These are phyloP conservation scores for Xylaria longipes DNA, from an alignment of 495 filamentous ascomycete species.

Conservation along the genomic window DNA sequence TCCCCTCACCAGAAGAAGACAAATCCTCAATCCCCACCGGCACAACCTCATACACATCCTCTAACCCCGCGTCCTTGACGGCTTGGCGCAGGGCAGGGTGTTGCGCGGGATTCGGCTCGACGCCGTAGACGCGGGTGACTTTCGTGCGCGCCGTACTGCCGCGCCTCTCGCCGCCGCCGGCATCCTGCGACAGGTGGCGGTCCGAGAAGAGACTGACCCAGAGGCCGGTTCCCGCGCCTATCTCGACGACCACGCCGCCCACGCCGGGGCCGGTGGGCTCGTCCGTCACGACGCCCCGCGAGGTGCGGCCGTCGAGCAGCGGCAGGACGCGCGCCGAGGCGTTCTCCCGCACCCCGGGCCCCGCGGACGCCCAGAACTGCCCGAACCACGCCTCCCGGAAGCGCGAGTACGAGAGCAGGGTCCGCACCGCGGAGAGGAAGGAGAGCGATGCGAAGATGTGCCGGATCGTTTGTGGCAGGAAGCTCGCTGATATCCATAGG, in stretches of 20 bases:
- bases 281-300: slow-evolving; percentile 33
- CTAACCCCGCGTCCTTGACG: slow-evolving; percentile 57
- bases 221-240: slow-evolving; percentile 57
- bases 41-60: slow-evolving; percentile 68
- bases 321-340: slow-evolving; percentile 46
- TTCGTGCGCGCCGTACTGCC: slow-evolving; percentile 8
- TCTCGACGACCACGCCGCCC: slow-evolving; percentile 49
- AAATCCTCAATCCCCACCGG: slow-evolving; percentile 65
- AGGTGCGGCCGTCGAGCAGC: slow-evolving; percentile 48
- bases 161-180: slow-evolving; percentile 6
- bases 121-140: slow-evolving; percentile 66
- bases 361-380: slow-evolving; percentile 52
- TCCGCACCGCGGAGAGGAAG: slow-evolving; percentile 19
- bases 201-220: slow-evolving; percentile 50
- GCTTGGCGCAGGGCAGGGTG: slow-evolving; percentile 57
- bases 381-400: slow-evolving; percentile 57
- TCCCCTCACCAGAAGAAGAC: slow-evolving; percentile 37
- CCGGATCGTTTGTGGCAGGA: slow-evolving; percentile 46
- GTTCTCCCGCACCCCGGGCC: slow-evolving; percentile 43
- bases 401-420: slow-evolving; percentile 41
- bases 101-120: slow-evolving; percentile 68
- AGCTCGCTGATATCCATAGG: slow-evolving; percentile 43
- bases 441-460: slow-evolving; percentile 32
- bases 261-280: slow-evolving; percentile 37
- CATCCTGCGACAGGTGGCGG: slow-evolving; percentile 4